phyloP scores from a whole-genome alignment of 768 basidiomycete genomes.

The Suillus plorans region DNA sequence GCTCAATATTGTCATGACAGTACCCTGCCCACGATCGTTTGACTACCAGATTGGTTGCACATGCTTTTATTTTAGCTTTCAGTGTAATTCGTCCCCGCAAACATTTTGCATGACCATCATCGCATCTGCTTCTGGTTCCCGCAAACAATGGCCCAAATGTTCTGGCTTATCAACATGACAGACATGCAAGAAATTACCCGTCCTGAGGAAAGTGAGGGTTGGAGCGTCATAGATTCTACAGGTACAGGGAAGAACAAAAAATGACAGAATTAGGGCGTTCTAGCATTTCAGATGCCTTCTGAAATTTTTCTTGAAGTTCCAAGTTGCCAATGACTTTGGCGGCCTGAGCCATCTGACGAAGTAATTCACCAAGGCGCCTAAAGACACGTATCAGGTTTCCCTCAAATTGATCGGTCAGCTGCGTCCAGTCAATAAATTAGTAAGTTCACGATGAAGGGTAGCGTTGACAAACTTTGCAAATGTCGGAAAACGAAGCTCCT shows the following conservation, averaged over 20 bases:
- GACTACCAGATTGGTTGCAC: too few relatives aligned
- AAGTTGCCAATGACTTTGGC: slow-evolving; percentile 96
- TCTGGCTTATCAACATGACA: background rate
- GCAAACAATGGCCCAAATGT: background rate
- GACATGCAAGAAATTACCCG: background rate
- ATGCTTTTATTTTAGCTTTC: too few relatives aligned
- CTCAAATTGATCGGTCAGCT: slow-evolving; percentile 97
- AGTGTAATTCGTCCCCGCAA: too few relatives aligned
- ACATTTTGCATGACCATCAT: too few relatives aligned
- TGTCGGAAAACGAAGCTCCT: slow-evolving; percentile 94
- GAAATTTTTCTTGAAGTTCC: slow-evolving; percentile 93
- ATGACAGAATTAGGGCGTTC: slow-evolving; percentile 93
- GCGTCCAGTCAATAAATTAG: slow-evolving; percentile 10
- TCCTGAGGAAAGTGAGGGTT: background rate
- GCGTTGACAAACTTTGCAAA: slow-evolving; percentile 74
- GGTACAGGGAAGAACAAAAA: slow-evolving; percentile 83
- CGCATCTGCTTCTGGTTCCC: too few relatives aligned
- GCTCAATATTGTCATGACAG: too few relatives aligned
- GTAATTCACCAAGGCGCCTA: slow-evolving; percentile 87
- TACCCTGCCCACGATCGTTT: too few relatives aligned
- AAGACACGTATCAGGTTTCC: slow-evolving; percentile 97
- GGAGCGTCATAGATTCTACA: slow-evolving; percentile 37
- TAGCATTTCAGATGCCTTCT: slow-evolving; percentile 87
- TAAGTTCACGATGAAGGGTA: background rate
- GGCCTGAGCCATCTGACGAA: slow-evolving; percentile 94